Base-by-base conservation (phyloP, 2,329 filamentous ascomycete species). In the Neonectria sp. region DNA sequence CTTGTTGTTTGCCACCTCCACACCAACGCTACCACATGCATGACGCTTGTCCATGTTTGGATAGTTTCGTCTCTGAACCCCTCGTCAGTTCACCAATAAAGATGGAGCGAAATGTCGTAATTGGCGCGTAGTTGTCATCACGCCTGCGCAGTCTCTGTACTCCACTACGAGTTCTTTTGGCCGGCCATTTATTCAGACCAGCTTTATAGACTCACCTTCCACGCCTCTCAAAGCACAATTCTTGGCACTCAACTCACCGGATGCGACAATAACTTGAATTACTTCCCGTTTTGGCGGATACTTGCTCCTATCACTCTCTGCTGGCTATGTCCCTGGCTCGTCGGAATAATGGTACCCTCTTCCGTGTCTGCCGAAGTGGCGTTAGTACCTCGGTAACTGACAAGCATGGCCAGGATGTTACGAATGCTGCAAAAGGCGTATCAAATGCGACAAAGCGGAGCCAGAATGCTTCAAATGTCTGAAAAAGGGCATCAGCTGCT, bases 401-500 rank as follows among this genome's bases (percentile, higher is more conserved):
- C 76, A 78, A 29, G 76, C 82, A 65, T 82, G 81, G 67, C 76
- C 74, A 33, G 79, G 82, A 24, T 83, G 82, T 56, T 78, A 79
- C 43, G 79, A 83, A 68, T 83, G 82, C 68, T 79, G 75, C 56
- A 78, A 73, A 57, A 76, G 82, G 40, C 77, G 82, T 27, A 78
- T 83, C 31, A 77, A 76, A 35, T 83, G 82, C 69, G 82, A 83
- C 69, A 80, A 79, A 65, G 75, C 76, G 21, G 77, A 81, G 55
- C 82, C 82, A 2, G 72, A 77, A 61, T 83, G 82, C 63, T 67
- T 73, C 24, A 83, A 83, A 57, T 83, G 82, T 60, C 68, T 74
- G 11, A 82, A 83, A 61, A 79, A 78, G 37, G 78, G 78, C n/a
- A 73, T 83, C 21, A 70, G 76, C 8, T 83, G 82, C 68, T 83